Conservation (phyloP, 2,329 filamentous ascomycete species). For the Dothiorella sarmentorum region DNA sequence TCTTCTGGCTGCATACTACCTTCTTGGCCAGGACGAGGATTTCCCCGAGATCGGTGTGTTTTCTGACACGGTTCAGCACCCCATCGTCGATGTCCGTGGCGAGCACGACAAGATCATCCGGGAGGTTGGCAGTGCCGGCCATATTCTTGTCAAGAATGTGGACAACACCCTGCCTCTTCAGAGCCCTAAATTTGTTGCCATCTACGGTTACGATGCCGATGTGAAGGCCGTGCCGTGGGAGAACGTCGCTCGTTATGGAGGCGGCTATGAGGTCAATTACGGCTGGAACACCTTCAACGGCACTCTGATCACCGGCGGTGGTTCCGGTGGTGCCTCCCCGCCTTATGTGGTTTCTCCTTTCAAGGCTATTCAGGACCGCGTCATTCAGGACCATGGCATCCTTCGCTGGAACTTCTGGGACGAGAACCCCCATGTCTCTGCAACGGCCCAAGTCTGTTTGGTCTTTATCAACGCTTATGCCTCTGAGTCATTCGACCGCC, state of each 20-base stretch:
- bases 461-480: constrained; percentile 59
- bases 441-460: constrained; percentile 48
- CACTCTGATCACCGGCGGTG: constrained; percentile 38
- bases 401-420: constrained; percentile 36
- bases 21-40: constrained; percentile 40
- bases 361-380: constrained; percentile 38
- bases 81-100: constrained; percentile 46
- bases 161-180: constrained; percentile 53
- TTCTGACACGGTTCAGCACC: constrained; percentile 24
- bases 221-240: constrained; percentile 36
- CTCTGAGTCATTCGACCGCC: constrained; percentile 44
- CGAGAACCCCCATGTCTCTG: constrained; percentile 30
- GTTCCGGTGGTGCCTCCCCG: constrained; percentile 39
- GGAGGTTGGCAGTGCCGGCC: constrained; percentile 40
- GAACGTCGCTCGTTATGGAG: constrained; percentile 36
- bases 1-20: constrained; percentile 28
- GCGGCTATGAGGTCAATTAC: constrained; percentile 39
- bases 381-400: constrained; percentile 27
- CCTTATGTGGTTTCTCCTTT: constrained; percentile 40
- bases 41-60: constrained; percentile 28
- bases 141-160: constrained; percentile 49
- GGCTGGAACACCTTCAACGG: constrained; percentile 44
- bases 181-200: constrained; percentile 38
- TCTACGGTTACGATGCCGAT: constrained; percentile 41
- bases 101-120: constrained; percentile 38